phyloP scores from a whole-genome alignment of 257 asterid species.

The Solanum appendiculatum region DNA sequence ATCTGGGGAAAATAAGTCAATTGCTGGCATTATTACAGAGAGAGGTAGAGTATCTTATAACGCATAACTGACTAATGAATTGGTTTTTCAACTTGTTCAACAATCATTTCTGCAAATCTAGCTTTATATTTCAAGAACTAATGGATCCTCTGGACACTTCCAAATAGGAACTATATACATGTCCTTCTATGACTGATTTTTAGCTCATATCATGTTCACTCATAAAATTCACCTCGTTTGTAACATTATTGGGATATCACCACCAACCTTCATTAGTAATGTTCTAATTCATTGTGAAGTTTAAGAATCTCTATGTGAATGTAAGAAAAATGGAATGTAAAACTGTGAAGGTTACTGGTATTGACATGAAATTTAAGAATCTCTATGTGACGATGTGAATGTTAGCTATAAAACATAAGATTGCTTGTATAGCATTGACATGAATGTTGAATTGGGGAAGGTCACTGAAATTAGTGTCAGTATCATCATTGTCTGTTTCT shows the following conservation, averaged over 20 bases:
- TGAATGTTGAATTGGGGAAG: neutral
- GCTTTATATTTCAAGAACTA: neutral
- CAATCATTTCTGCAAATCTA: neutral
- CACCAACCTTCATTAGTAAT: neutral
- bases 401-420: neutral
- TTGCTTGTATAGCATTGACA: neutral
- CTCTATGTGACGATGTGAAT: neutral
- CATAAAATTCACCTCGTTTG: neutral
- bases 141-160: neutral
- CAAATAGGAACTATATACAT: neutral
- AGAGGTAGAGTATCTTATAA: constrained; percentile 22
- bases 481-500: neutral
- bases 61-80: neutral
- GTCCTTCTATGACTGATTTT: neutral
- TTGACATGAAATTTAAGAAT: neutral
- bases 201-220: neutral
- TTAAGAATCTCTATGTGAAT: neutral
- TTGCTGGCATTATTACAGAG: constrained; percentile 77
- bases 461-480: neutral
- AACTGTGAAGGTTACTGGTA: neutral
- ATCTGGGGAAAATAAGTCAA: constrained; percentile 65
- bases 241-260: neutral
- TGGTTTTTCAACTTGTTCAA: neutral
- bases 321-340: neutral
- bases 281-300: neutral